Evolutionary conservation across 225 moss, liverwort and hornwort genomes (phyloP).

Genomic region (Pleurozium schreberi): DNA sequence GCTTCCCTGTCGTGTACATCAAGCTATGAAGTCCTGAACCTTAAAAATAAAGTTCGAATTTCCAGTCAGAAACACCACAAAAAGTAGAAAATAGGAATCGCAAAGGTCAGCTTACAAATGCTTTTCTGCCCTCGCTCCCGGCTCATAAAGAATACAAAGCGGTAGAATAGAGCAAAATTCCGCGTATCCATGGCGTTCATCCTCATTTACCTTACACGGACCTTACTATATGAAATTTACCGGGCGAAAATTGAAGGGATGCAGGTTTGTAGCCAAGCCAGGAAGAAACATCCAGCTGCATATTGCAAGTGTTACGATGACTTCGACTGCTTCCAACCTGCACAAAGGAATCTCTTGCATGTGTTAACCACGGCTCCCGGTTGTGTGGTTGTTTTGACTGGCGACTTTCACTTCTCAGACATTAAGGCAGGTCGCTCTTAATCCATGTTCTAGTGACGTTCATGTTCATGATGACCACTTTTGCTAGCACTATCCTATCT

Average conservation of each 20-base stretch:
- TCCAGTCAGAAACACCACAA: not conserved
- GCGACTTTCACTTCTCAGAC: slow-evolving; percentile 91
- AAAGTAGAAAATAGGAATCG: not conserved
- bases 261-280: slow-evolving; percentile 69
- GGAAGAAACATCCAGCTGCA: slow-evolving; percentile 47
- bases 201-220: not conserved
- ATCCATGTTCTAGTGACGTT: not conserved
- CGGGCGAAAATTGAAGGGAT: not conserved
- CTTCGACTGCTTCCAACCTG: slow-evolving; percentile 81
- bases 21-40: not conserved
- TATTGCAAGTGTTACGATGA: slow-evolving; percentile 84
- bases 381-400: slow-evolving; percentile 82
- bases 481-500: not conserved
- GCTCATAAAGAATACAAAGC: slow-evolving; percentile 98
- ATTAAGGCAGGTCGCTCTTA: slow-evolving; percentile 55
- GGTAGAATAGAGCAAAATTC: slow-evolving; percentile 75
- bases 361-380: slow-evolving; percentile 64
- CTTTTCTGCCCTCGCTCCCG: slow-evolving; percentile 93
- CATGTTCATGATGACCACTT: not conserved
- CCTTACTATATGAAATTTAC: not conserved
- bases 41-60: not conserved
- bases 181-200: slow-evolving; percentile 43
- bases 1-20: not conserved
- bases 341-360: slow-evolving; percentile 74
- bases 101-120: slow-evolving; percentile 49